These are phyloP conservation scores for Aspergillus ellipticus DNA, from an alignment of 495 filamentous ascomycete genomes.

Conservation along the genomic window DNA sequence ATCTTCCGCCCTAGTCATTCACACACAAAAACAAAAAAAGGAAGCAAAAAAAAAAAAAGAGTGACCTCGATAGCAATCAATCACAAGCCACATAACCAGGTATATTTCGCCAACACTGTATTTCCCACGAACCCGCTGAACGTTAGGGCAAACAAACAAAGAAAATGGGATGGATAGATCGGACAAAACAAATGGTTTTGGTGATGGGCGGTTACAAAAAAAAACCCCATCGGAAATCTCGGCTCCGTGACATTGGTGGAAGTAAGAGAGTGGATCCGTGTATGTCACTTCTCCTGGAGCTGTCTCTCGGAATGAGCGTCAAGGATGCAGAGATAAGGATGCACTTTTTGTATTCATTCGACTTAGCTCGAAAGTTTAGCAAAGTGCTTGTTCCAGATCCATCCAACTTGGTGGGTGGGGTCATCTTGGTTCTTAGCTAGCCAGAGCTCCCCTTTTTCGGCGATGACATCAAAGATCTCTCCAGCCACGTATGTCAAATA, in stretches of 20 bases:
- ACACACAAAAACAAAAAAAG: no score
- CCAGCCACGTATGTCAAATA: constrained; percentile 94
- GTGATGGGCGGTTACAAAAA: no score
- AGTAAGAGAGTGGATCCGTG: no score
- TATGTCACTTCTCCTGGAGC: no score
- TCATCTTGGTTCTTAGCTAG: constrained; percentile 97
- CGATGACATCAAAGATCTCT: constrained; percentile 89
- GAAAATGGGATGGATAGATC: not conserved
- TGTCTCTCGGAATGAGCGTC: not conserved
- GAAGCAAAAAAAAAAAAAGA: no score
- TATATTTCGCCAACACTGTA: not conserved
- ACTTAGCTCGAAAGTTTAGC: constrained; percentile 58
- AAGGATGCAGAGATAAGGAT: not conserved
- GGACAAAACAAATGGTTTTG: no score
- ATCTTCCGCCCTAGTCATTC: no score
- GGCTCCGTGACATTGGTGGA: no score
- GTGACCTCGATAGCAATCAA: not conserved
- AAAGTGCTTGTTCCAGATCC: constrained; percentile 99
- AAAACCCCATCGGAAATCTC: no score
- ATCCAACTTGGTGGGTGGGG: constrained; percentile 69
- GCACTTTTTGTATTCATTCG: not conserved
- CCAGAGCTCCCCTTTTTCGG: constrained; percentile 96
- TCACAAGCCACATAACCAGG: not conserved
- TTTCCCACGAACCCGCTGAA: not conserved
- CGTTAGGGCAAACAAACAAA: not conserved